phyloP scores from a whole-genome alignment of 345 rosid species.

The Lagerstroemia speciosa region DNA sequence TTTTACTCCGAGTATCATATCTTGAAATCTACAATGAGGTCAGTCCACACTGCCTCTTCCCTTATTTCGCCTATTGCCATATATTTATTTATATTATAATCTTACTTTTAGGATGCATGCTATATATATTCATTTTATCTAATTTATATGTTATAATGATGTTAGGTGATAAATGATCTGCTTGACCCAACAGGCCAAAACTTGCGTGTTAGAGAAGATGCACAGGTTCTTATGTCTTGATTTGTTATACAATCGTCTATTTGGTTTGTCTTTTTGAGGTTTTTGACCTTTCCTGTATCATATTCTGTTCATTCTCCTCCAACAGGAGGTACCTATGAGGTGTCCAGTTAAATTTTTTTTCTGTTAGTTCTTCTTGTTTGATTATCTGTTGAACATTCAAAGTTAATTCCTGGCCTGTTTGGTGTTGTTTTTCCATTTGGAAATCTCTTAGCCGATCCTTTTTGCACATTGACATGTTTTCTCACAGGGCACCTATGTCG shows the following conservation, averaged over 20 bases:
- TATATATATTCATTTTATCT: neutral
- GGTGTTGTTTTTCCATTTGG: neutral
- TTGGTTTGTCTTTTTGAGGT: slow-evolving; percentile 4
- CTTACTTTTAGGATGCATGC: neutral
- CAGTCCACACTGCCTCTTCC: slow-evolving; percentile 13
- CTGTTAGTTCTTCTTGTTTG: neutral
- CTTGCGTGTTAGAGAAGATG: slow-evolving; percentile 98
- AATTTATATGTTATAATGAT: slow-evolving; percentile 20
- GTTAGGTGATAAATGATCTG: slow-evolving; percentile 96
- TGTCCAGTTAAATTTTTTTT: no score
- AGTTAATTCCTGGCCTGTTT: no score
- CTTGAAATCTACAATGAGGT: slow-evolving; percentile 99
- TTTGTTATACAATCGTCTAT: neutral
- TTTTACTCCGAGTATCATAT: slow-evolving; percentile 93
- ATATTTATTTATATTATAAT: neutral
- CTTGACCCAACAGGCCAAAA: slow-evolving; percentile 99
- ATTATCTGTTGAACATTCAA: neutral
- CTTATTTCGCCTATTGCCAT: neutral
- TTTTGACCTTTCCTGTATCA: neutral
- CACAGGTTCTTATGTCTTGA: slow-evolving; percentile 45
- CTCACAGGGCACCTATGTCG: slow-evolving; percentile 90
- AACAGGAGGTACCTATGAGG: no score
- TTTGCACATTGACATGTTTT: slow-evolving; percentile 1
- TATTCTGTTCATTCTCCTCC: neutral
- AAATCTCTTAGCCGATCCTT: neutral